A percentile compares a stretch with the other conserved stretches of the same genome.
Evolutionary conservation across 495 filamentous ascomycete genomes (phyloP).

Genomic region (Penicillium angulare): DNA sequence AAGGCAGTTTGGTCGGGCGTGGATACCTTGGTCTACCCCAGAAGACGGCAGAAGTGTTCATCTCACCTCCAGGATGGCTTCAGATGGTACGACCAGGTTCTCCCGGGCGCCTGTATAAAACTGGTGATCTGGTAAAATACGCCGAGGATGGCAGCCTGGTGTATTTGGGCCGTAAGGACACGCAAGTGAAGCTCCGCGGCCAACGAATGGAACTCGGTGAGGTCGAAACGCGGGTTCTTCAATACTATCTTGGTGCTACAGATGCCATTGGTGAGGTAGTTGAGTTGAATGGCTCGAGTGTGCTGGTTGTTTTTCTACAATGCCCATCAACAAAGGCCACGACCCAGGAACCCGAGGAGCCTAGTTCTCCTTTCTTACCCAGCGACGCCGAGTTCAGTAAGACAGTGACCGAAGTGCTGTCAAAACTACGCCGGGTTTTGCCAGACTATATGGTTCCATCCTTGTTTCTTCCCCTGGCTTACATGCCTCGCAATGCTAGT

Average conservation of each 20-base stretch:
- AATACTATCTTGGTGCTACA: conserved; percentile 4
- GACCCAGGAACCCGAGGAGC: no score
- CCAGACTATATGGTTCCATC: neutral
- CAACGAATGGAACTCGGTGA: conserved; percentile 43
- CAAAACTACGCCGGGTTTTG: no score
- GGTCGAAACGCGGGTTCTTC: conserved; percentile 26
- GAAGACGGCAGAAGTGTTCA: conserved; percentile 45
- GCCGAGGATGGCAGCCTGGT: conserved; percentile 5
- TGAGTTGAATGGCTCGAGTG: neutral
- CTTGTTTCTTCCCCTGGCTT: conserved; percentile 3
- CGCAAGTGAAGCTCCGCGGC: conserved; percentile 20
- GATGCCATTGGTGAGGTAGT: conserved; percentile 3
- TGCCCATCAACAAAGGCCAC: no score
- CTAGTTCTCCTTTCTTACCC: no score
- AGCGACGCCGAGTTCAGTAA: neutral
- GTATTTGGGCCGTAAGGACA: conserved; percentile 5
- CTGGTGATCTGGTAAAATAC: conserved; percentile 19
- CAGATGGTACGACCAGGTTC: conserved; percentile 6
- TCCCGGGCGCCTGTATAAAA: conserved; percentile 20
- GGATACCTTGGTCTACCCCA: conserved; percentile 52
- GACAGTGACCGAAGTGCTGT: no score
- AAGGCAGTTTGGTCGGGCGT: conserved; percentile 11
- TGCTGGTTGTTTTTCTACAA: no score
- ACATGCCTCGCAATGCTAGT: neutral
- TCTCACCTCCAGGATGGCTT: conserved; percentile 28